A percentile compares a stretch with the other conserved stretches of the same genome.
Evolutionary conservation across 176 grass and related monocot species (phyloP).

Genomic region (Triticum dicoccoides): DNA sequence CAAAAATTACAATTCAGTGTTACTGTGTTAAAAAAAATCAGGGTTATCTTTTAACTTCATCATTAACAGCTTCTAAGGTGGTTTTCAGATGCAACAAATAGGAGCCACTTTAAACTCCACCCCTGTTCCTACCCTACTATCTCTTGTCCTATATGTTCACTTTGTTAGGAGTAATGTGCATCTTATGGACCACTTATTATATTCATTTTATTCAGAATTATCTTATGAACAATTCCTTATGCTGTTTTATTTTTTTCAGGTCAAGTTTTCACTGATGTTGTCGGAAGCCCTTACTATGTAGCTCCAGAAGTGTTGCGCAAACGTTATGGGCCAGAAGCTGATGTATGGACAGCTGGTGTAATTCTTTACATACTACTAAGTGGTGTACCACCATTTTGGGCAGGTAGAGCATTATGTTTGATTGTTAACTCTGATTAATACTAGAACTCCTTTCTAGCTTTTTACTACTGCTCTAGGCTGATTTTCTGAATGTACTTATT

Average conservation of each 20-base stretch:
- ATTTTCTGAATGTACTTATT: slow-evolving; percentile 28
- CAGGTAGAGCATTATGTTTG: slow-evolving; percentile 33
- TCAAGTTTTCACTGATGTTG: slow-evolving; percentile 83
- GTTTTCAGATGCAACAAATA: not conserved
- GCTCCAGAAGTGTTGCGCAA: slow-evolving; percentile 84
- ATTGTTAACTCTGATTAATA: slow-evolving; percentile 1
- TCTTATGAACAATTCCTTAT: not conserved
- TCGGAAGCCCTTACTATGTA: slow-evolving; percentile 91
- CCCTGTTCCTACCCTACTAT: not conserved
- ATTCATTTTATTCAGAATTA: not conserved
- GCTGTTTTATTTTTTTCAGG: slow-evolving; percentile 41
- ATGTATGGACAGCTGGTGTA: slow-evolving; percentile 95
- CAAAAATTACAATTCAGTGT: not conserved
- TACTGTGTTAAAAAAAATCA: not conserved
- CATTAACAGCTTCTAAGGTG: not conserved
- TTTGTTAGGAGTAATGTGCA: not conserved
- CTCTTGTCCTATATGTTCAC: not conserved
- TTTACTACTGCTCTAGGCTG: not conserved
- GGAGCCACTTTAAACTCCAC: not conserved
- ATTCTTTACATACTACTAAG: slow-evolving; percentile 86
- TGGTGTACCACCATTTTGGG: slow-evolving; percentile 89
- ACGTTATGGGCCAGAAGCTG: slow-evolving; percentile 73
- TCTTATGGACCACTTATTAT: not conserved
- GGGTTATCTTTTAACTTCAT: not conserved
- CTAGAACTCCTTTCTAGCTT: not conserved